Conservation (phyloP, 2,329 filamentous ascomycete genomes). For the Epichloe gansuensis region DNA sequence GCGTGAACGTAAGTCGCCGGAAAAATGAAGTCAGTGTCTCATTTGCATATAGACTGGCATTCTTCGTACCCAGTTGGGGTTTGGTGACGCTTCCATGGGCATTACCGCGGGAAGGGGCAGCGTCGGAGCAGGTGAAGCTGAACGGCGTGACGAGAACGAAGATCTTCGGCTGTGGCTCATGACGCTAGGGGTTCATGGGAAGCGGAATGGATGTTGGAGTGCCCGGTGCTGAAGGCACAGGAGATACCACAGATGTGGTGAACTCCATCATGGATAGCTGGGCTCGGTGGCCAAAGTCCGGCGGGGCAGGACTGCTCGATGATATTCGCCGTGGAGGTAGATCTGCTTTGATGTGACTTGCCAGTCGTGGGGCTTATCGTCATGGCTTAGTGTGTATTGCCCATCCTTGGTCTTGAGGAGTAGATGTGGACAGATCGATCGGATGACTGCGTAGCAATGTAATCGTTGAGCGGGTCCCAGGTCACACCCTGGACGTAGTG, state of each 20-base stretch:
- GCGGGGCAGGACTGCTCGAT: constrained; percentile 82
- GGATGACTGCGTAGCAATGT: constrained; percentile 94
- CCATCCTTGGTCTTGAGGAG: constrained; percentile 94
- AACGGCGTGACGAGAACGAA: constrained; percentile 80
- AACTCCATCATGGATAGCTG: constrained; percentile 46
- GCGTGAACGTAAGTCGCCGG: constrained; percentile 82
- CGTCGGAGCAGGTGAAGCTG: constrained; percentile 84
- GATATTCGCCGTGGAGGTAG: constrained; percentile 84
- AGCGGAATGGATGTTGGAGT: constrained; percentile 82
- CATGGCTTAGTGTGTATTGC: constrained; percentile 65
- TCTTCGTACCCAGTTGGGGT: constrained; percentile 61
- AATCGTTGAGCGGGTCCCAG: constrained; percentile 97
- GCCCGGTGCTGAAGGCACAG: constrained; percentile 79
- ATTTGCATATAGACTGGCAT: constrained; percentile 86
- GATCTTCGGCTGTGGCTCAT: constrained; percentile 90
- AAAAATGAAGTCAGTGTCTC: constrained; percentile 98
- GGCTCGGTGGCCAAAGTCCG: constrained; percentile 60
- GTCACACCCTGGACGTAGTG: constrained; percentile 98
- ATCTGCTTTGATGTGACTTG: constrained; percentile 71
- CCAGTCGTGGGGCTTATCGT: constrained; percentile 66
- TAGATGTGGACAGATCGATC: constrained; percentile 98
- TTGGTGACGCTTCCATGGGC: constrained; percentile 82
- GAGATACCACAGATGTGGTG: constrained; percentile 57
- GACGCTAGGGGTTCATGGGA: constrained; percentile 88
- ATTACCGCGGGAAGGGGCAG: constrained; percentile 91